Percentiles rank a stretch among this genome's conserved stretches.
Evolutionary conservation across 2,329 filamentous ascomycete genomes (phyloP).

Genomic region (Hymenoscyphus albidus): DNA sequence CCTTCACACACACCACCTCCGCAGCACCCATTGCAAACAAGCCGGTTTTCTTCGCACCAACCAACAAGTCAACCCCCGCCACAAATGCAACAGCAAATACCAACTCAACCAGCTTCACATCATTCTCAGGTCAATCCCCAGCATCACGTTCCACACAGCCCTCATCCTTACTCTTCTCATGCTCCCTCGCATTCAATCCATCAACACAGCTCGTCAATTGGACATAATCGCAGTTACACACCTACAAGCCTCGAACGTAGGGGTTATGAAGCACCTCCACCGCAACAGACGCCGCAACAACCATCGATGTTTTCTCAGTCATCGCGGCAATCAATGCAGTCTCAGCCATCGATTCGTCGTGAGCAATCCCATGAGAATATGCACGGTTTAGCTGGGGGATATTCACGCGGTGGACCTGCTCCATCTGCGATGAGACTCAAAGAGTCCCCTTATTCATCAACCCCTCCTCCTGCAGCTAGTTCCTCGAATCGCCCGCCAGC

Average conservation of each 20-base stretch:
- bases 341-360: constrained; percentile 30
- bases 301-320: constrained; percentile 29
- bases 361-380: constrained; percentile 31
- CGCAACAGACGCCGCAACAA: constrained; percentile 32
- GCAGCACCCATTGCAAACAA: constrained; percentile 28
- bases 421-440: constrained; percentile 31
- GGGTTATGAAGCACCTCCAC: constrained; percentile 40
- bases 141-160: constrained; percentile 36
- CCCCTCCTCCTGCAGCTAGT: constrained; percentile 23
- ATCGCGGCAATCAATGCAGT: constrained; percentile 27
- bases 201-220: constrained; percentile 44
- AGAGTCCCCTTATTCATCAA: constrained; percentile 35
- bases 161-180: constrained; percentile 44
- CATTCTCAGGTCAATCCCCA: constrained; percentile 22
- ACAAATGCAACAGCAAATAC: constrained; percentile 26
- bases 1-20: constrained; percentile 27
- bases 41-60: constrained; percentile 40
- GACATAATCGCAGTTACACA: constrained; percentile 31
- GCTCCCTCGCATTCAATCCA: constrained; percentile 45
- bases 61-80: constrained; percentile 27
- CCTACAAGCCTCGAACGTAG: constrained; percentile 30
- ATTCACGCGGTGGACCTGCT: constrained; percentile 25
- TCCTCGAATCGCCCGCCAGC: constrained; percentile 24
- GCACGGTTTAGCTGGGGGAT: constrained; percentile 28
- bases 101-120: constrained; percentile 42